Conservation (phyloP, 148 eudicot genomes). For the Nyssa sinensis region DNA sequence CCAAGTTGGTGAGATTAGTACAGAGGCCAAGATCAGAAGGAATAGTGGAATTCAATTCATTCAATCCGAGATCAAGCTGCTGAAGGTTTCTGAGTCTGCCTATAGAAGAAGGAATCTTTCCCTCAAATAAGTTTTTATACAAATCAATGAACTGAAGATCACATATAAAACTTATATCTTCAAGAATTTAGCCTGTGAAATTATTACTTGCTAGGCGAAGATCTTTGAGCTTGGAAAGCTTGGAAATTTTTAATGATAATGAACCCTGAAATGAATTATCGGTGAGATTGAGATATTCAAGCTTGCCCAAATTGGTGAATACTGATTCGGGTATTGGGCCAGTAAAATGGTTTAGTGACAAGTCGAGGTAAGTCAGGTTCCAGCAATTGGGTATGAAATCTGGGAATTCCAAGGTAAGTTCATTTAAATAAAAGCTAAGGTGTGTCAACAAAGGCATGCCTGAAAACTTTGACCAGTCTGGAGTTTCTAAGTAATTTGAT, state of each 20-base stretch:
- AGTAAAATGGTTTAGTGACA: constrained; percentile 50
- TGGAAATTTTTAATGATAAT: constrained; percentile 41
- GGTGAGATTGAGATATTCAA: constrained; percentile 52
- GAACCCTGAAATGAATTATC: constrained; percentile 52
- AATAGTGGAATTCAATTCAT: constrained; percentile 43
- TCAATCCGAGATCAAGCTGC: constrained; percentile 39
- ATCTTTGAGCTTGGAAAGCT: constrained; percentile 44
- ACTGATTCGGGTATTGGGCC: constrained; percentile 51
- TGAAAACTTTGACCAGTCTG: constrained; percentile 58
- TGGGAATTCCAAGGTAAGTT: constrained; percentile 52
- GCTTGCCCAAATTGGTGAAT: constrained; percentile 40
- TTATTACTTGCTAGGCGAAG: constrained; percentile 42
- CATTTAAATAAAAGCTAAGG: constrained; percentile 42
- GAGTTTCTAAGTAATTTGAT: constrained; percentile 49
- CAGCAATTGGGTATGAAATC: constrained; percentile 39
- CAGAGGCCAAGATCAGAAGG: constrained; percentile 63
- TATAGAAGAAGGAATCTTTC: constrained; percentile 55
- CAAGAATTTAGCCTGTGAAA: constrained; percentile 22
- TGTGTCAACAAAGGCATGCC: constrained; percentile 45
- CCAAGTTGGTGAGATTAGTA: constrained; percentile 46
- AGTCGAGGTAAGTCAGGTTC: constrained; percentile 59
- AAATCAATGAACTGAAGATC: constrained; percentile 43
- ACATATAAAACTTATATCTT: constrained; percentile 16
- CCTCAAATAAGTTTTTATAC: constrained; percentile 44
- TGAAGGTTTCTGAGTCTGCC: constrained; percentile 50